Evolutionary conservation across 2,329 filamentous ascomycete species (phyloP).

Genomic region (Tolypocladium guangdongense): DNA sequence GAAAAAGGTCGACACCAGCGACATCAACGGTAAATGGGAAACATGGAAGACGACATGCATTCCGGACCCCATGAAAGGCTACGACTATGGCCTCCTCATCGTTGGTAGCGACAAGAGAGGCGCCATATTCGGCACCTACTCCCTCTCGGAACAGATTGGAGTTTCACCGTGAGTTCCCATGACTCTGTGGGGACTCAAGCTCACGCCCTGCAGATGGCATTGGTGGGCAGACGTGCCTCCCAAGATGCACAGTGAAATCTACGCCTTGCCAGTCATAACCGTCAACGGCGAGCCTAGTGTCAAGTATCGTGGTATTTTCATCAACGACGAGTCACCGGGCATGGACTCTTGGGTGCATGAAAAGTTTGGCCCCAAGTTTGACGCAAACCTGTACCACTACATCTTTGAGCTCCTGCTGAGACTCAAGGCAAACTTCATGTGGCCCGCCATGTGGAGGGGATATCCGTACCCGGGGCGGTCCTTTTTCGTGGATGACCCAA

Average conservation of each 20-base stretch:
- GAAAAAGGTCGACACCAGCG: constrained; percentile 10
- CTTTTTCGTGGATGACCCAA: constrained; percentile 51
- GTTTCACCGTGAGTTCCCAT: constrained; percentile 34
- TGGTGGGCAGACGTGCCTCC: constrained; percentile 49
- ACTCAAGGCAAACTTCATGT: constrained; percentile 51
- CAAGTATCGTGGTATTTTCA: constrained; percentile 50
- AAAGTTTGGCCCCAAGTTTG: constrained; percentile 35
- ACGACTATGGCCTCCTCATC: constrained; percentile 39
- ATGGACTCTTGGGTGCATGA: constrained; percentile 45
- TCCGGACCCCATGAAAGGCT: constrained; percentile 30
- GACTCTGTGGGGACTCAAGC: background rate
- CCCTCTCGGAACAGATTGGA: constrained; percentile 49
- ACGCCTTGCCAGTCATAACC: constrained; percentile 26
- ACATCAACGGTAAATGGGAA: constrained; percentile 39
- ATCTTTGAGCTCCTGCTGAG: constrained; percentile 54
- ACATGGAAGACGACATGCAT: constrained; percentile 39
- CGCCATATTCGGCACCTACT: constrained; percentile 50
- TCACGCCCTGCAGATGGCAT: constrained; percentile 31
- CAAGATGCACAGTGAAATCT: constrained; percentile 34
- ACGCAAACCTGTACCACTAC: constrained; percentile 46
- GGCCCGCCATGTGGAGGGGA: constrained; percentile 55
- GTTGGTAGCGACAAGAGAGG: constrained; percentile 47
- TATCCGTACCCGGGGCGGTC: constrained; percentile 37
- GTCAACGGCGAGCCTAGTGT: constrained; percentile 37
- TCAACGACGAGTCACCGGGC: constrained; percentile 39